These are phyloP conservation scores for Mortierella sp. DNA, from an alignment of 371 early-diverging fungal genomes.

Conservation along the genomic window DNA sequence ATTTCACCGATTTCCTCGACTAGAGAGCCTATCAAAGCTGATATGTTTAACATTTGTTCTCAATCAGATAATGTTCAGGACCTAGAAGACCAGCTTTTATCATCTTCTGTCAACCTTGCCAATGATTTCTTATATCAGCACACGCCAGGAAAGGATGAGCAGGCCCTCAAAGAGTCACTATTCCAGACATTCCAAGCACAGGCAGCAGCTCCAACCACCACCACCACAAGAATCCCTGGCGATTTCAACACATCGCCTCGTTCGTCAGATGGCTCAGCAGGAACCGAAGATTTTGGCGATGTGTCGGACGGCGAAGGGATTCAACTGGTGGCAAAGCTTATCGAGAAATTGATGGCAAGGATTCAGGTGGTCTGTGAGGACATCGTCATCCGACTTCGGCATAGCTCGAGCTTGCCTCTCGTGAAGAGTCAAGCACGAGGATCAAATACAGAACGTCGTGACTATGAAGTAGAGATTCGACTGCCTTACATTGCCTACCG, in stretches of 20 bases:
- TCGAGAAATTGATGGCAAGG: constrained; percentile 76
- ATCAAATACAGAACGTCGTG: constrained; percentile 18
- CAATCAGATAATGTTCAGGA: constrained; percentile 31
- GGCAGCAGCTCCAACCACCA: constrained; percentile 24
- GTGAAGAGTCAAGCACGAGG: constrained; percentile 12
- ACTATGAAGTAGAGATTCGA: constrained; percentile 67
- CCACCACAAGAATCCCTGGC: constrained; percentile 46
- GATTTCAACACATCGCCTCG: constrained; percentile 41
- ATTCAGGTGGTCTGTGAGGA: constrained; percentile 66
- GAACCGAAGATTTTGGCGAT: constrained; percentile 9
- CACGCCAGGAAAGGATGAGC: constrained; percentile 63
- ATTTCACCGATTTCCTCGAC: neutral
- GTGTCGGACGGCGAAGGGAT: constrained; percentile 67
- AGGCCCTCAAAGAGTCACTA: constrained; percentile 65
- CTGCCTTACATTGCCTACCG: constrained; percentile 66
- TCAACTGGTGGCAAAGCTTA: constrained; percentile 71
- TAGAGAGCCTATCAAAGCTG: neutral
- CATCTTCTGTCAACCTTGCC: constrained; percentile 89
- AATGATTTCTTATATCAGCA: constrained; percentile 85
- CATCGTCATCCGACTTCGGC: constrained; percentile 63
- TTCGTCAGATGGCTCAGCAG: neutral
- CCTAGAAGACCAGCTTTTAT: constrained; percentile 76
- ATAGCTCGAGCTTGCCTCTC: constrained; percentile 57
- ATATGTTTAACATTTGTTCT: constrained; percentile 3
- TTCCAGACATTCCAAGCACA: constrained; percentile 61